Evolutionary conservation across 1,284 basidiomycete species (phyloP).

Genomic region (Neonothopanus nambi): DNA sequence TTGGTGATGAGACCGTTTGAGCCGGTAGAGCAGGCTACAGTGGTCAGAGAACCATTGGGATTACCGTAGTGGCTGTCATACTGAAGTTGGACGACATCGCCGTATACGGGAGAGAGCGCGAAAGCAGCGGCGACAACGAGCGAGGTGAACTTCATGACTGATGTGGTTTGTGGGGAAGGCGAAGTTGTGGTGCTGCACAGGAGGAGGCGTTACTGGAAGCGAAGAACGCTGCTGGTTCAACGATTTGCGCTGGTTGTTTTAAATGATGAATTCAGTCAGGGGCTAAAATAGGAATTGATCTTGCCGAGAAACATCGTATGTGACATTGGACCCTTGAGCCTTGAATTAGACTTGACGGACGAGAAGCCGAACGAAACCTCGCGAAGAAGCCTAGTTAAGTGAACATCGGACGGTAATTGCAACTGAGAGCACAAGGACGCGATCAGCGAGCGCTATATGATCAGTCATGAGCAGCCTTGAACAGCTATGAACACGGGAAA

Average conservation of each 20-base stretch:
- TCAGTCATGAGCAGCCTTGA: too few relatives aligned
- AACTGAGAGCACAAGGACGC: too few relatives aligned
- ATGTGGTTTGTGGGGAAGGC: neutral
- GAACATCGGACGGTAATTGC: too few relatives aligned
- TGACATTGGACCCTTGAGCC: neutral
- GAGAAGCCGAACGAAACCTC: too few relatives aligned
- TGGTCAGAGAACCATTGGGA: conserved; percentile 29
- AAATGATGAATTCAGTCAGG: neutral
- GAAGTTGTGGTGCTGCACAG: neutral
- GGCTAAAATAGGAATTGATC: neutral
- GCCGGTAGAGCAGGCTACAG: conserved; percentile 54
- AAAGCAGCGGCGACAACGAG: conserved; percentile 22
- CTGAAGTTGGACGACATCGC: conserved; percentile 36
- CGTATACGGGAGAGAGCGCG: conserved; percentile 22
- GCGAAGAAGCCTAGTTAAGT: too few relatives aligned
- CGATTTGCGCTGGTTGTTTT: neutral
- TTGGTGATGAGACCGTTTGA: conserved; percentile 44
- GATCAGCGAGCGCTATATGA: too few relatives aligned
- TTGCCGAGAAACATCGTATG: neutral
- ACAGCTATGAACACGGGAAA: too few relatives aligned
- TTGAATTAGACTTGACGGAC: neutral
- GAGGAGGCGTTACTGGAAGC: neutral
- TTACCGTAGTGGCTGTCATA: conserved; percentile 44
- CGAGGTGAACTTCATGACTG: conserved; percentile 29
- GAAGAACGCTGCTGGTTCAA: neutral